These are phyloP conservation scores for Nemania sp. DNA, from an alignment of 2,329 filamentous ascomycete genomes.

Conservation along the genomic window DNA sequence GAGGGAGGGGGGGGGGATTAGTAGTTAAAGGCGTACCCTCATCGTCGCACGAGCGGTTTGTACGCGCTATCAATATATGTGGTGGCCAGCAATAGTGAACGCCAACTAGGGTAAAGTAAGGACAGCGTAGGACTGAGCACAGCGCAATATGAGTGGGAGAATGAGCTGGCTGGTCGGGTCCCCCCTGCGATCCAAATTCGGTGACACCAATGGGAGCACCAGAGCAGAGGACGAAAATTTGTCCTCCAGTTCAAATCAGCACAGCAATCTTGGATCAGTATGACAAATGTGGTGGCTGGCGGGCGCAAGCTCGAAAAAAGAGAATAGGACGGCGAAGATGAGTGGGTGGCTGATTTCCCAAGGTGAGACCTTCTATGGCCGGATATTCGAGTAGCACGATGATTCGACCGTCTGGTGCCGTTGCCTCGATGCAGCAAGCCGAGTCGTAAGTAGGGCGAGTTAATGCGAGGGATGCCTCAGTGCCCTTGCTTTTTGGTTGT, in stretches of 20 bases:
- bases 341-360: constrained; percentile 30
- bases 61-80: constrained; percentile 33
- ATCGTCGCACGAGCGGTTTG: constrained; percentile 39
- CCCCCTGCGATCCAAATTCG: constrained; percentile 33
- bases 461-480: constrained; percentile 11
- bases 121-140: constrained; percentile 30
- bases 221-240: constrained; percentile 27
- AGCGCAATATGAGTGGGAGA: constrained; percentile 27
- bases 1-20: constrained; percentile 13
- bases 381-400: constrained; percentile 26
- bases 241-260: constrained; percentile 36
- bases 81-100: constrained; percentile 27
- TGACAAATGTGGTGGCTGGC: constrained; percentile 32
- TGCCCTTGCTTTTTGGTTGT: constrained; percentile 21
- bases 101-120: constrained; percentile 26
- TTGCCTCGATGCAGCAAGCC: constrained; percentile 31
- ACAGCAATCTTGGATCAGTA: constrained; percentile 41
- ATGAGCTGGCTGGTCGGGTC: constrained; percentile 28
- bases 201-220: constrained; percentile 36
- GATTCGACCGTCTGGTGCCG: constrained; percentile 26
- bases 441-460: constrained; percentile 23
- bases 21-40: constrained; percentile 43
- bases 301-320: constrained; percentile 32
- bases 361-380: constrained; percentile 38
- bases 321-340: constrained; percentile 31